phyloP scores from a whole-genome alignment of 2,329 filamentous ascomycete genomes.

The Hypoxylon sp. region DNA sequence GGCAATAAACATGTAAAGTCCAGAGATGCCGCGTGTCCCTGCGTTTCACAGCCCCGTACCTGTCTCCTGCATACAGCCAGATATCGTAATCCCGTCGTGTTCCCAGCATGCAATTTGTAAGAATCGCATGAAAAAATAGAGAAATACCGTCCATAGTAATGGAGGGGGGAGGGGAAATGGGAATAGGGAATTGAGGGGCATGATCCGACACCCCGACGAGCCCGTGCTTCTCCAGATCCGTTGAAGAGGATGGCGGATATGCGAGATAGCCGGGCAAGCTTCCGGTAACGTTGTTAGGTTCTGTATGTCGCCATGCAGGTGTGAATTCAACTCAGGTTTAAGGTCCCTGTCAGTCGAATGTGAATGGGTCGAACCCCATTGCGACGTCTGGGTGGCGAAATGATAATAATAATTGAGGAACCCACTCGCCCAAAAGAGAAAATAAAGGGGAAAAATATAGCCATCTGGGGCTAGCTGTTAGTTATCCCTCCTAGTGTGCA shows the following conservation, averaged over 20 bases:
- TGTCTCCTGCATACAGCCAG: conserved; percentile 22
- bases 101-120: conserved; percentile 28
- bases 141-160: conserved; percentile 11
- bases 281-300: conserved; percentile 18
- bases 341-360: conserved; percentile 36
- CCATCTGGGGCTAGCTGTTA: conserved; percentile 18
- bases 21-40: conserved; percentile 29
- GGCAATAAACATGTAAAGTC: conserved; percentile 1
- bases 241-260: conserved; percentile 27
- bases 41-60: conserved; percentile 18
- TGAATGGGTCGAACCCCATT: conserved; percentile 26
- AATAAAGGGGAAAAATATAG: conserved; percentile 12
- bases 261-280: conserved; percentile 39
- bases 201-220: conserved; percentile 10
- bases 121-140: conserved; percentile 29
- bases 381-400: conserved; percentile 39
- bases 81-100: conserved; percentile 6
- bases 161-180: conserved; percentile 4
- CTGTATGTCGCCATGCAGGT: conserved; percentile 21
- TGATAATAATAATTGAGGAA: conserved; percentile 21
- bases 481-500: conserved; percentile 32
- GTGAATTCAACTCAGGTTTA: conserved; percentile 27
- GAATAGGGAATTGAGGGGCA: conserved; percentile 6
- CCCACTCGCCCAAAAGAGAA: conserved; percentile 20
- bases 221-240: conserved; percentile 33